These are phyloP conservation scores for Phytophthora cactorum DNA, from an alignment of 352 stramenopile genomes.

Conservation along the genomic window DNA sequence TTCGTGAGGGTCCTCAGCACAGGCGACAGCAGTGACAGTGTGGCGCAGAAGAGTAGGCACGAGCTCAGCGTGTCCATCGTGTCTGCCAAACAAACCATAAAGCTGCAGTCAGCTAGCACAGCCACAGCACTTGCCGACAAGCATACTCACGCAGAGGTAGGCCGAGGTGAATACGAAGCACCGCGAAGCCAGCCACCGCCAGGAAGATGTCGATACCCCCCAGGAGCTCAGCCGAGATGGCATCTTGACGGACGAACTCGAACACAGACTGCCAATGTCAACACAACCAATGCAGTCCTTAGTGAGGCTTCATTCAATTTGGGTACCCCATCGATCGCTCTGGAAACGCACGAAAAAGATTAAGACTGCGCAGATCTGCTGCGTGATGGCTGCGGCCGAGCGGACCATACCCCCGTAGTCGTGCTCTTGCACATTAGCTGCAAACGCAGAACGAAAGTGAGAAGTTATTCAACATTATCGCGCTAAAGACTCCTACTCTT, in stretches of 20 bases:
- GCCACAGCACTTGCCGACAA: not conserved
- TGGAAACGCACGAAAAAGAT: constrained; percentile 82
- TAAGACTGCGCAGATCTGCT: constrained; percentile 89
- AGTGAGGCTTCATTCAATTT: not conserved
- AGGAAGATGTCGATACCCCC: constrained; percentile 65
- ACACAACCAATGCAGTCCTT: not conserved
- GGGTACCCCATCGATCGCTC: not conserved
- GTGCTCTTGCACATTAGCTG: constrained; percentile 84
- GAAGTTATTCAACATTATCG: not conserved
- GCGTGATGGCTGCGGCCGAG: constrained; percentile 83
- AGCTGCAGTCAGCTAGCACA: constrained; percentile 2
- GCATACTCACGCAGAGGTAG: constrained; percentile 45
- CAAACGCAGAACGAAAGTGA: not conserved
- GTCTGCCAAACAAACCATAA: constrained; percentile 27
- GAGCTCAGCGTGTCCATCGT: constrained; percentile 63
- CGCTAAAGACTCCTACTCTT: not conserved
- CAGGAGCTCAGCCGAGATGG: constrained; percentile 62
- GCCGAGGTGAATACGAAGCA: constrained; percentile 54
- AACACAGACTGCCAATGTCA: constrained; percentile 64
- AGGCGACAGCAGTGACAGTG: constrained; percentile 87
- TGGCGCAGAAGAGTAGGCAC: constrained; percentile 85
- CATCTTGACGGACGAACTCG: constrained; percentile 63
- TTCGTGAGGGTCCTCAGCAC: constrained; percentile 91
- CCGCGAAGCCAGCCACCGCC: constrained; percentile 55
- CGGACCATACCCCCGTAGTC: constrained; percentile 89